A percentile compares a stretch with the other conserved stretches of the same genome.
Evolutionary conservation across 306 rosid species (phyloP).

Genomic region (Castanea sativa): DNA sequence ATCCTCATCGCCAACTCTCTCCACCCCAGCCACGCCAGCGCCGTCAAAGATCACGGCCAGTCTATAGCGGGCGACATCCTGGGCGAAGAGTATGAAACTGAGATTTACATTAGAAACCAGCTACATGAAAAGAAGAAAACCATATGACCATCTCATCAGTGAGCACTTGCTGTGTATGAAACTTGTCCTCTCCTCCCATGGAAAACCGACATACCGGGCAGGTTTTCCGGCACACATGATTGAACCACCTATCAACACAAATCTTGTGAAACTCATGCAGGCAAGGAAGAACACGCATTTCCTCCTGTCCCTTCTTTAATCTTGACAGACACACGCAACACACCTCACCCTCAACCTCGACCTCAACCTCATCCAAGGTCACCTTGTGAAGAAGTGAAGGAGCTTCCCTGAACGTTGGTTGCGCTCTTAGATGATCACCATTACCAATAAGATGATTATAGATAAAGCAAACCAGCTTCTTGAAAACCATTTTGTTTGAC

Average conservation of each 20-base stretch:
- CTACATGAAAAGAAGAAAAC: conserved; percentile 86
- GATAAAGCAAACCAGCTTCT: too few relatives aligned
- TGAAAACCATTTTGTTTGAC: too few relatives aligned
- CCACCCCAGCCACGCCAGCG: conserved; percentile 60
- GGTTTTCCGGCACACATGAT: conserved; percentile 48
- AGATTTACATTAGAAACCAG: conserved; percentile 53
- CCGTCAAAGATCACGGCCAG: conserved; percentile 55
- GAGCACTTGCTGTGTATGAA: conserved; percentile 34
- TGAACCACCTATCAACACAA: conserved; percentile 82
- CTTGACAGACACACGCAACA: too few relatives aligned
- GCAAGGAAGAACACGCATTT: conserved; percentile 68
- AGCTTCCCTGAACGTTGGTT: too few relatives aligned
- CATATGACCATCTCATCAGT: conserved; percentile 84
- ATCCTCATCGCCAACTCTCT: conserved; percentile 50
- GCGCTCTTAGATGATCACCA: too few relatives aligned
- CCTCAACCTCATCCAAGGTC: too few relatives aligned
- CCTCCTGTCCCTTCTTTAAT: conserved; percentile 10
- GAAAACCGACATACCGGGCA: conserved; percentile 84
- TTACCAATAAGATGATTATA: too few relatives aligned
- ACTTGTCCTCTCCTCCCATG: background rate
- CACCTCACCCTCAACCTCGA: too few relatives aligned
- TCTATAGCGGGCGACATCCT: conserved; percentile 76
- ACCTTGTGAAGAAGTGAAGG: too few relatives aligned
- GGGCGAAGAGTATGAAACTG: conserved; percentile 31
- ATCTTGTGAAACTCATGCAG: conserved; percentile 70